Conservation (phyloP, 169 alveolate genomes). For the Cryptosporidium canis region DNA sequence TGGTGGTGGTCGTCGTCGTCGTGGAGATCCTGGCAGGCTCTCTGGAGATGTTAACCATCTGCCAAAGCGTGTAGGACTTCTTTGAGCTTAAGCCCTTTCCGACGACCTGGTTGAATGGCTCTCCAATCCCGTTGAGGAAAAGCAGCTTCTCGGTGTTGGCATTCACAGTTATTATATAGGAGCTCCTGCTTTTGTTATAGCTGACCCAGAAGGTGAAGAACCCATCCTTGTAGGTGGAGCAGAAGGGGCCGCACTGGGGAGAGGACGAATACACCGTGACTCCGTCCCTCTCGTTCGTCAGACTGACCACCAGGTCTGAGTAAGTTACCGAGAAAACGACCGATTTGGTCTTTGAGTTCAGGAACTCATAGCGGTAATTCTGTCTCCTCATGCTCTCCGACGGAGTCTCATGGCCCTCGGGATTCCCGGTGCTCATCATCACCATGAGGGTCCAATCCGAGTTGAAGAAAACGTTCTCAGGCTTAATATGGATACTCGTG, state of each 20-base stretch:
- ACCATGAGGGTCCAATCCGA: slow-evolving; percentile 20
- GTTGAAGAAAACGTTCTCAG: neutral
- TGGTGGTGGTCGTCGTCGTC: slow-evolving; percentile 59
- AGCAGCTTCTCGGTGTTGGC: neutral
- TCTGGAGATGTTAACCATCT: slow-evolving; percentile 5
- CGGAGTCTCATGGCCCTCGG: neutral
- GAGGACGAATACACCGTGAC: slow-evolving; percentile 10
- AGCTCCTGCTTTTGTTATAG: neutral
- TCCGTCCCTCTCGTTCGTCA: neutral
- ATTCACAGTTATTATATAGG: neutral
- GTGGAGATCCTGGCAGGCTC: slow-evolving; percentile 5
- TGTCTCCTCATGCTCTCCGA: neutral
- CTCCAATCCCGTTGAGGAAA: neutral
- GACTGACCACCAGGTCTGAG: neutral
- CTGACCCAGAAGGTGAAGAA: slow-evolving; percentile 26
- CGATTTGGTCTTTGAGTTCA: neutral
- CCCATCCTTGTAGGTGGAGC: neutral
- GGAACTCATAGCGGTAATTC: neutral
- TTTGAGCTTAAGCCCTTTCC: neutral
- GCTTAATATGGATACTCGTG: neutral
- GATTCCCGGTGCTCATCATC: slow-evolving; percentile 24
- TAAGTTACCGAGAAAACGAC: neutral
- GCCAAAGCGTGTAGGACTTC: slow-evolving; percentile 24
- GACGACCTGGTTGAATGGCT: neutral
- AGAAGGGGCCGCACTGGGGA: slow-evolving; percentile 23